These are phyloP conservation scores for Apium graveolens DNA, from an alignment of 129 eudicot species.

Conservation along the genomic window DNA sequence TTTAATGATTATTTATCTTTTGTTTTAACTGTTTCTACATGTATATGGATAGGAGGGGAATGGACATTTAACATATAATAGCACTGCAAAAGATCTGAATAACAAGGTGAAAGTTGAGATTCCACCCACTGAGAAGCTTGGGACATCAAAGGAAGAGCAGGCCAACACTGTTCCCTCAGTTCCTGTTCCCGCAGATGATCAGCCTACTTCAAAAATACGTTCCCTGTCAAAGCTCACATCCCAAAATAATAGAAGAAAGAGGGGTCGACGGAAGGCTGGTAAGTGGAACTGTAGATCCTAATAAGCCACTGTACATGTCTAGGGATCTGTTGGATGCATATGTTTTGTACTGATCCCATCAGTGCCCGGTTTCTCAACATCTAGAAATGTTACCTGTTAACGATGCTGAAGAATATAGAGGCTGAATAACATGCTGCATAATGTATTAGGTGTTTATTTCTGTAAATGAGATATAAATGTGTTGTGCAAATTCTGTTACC, in stretches of 20 bases:
- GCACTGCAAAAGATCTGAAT: constrained; percentile 36
- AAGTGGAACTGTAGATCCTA: constrained; percentile 33
- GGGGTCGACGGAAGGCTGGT: constrained; percentile 47
- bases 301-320: background rate
- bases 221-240: constrained; percentile 35
- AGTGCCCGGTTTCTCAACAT: background rate
- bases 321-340: background rate
- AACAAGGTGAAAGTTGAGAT: constrained; percentile 30
- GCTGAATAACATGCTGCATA: background rate
- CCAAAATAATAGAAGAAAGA: constrained; percentile 40
- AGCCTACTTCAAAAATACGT: constrained; percentile 35
- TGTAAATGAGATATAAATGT: no score
- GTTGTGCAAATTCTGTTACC: no score
- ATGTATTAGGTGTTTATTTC: no score
- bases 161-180: constrained; percentile 1
- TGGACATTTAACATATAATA: constrained; percentile 34
- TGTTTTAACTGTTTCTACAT: background rate
- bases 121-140: constrained; percentile 10
- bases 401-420: background rate
- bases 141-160: background rate
- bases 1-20: background rate
- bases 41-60: constrained; percentile 35
- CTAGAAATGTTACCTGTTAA: background rate
- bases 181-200: constrained; percentile 26
- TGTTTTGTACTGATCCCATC: background rate